Base-by-base conservation (phyloP, 768 basidiomycete species). In the Tulasnella sp. region DNA sequence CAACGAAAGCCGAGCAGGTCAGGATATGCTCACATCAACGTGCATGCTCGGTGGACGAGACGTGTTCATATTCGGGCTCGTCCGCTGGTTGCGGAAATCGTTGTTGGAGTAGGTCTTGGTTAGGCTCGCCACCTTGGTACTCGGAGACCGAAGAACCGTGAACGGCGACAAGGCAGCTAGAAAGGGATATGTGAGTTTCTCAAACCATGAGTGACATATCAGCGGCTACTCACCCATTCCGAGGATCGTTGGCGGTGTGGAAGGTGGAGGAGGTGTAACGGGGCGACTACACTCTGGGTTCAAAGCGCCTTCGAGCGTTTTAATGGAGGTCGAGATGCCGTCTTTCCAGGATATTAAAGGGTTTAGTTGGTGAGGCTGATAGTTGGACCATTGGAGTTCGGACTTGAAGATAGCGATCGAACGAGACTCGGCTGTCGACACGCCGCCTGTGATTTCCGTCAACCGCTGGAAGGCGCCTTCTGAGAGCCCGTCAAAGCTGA, bases 11-110 rank as follows among this genome's bases (percentile, higher is more conserved):
- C 4, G 32, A n/a, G 51, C 20, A 23, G 32, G 29, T 13, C 1
- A 15, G 39, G 20, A 48, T 74, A 37, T 35, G 32, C 90, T 83
- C 84, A 91, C 90, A 82, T 91, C 90, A 75, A 91, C 93, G 84
- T 95, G 94, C 86, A 90, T 91, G 84, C 94, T 95, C 13, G 94
- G 94, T 69, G 95, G 86, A 81, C 94, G 87, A 84, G 93, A 95
- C 77, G 93, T 95, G 82, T 95, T 95, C 83, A 93, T 88, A 81
- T 92, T 88, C 42, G 92, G 88, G 57, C 86, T 85, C 83, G 91
- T 90, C 72, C 93, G 86, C 80, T 93, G 85, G 82, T 92, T 89
- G 75, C 94, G 87, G 81, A 95, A 95, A 83, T 95, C 93, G 81
- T 95, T 94, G 82, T 89, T 91, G 29, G 83, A 83, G 80, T 95